phyloP scores from a whole-genome alignment of 352 stramenopile species.

The Phytopythium mirpurense region DNA sequence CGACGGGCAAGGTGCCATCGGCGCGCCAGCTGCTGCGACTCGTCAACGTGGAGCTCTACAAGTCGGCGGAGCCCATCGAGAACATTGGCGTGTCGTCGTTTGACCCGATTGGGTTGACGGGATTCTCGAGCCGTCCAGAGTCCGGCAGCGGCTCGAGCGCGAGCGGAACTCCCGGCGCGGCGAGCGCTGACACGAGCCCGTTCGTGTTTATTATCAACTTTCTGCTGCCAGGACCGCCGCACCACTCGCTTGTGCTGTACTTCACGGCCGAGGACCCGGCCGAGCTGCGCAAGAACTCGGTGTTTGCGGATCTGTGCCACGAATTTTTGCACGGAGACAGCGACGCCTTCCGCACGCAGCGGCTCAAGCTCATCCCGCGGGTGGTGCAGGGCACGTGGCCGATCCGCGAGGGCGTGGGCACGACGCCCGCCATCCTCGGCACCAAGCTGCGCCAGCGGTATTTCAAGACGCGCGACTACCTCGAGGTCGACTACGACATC shows the following conservation, averaged over 20 bases:
- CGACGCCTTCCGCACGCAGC: slow-evolving; percentile 67
- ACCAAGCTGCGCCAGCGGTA: slow-evolving; percentile 88
- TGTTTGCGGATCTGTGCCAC: slow-evolving; percentile 64
- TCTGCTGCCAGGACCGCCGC: slow-evolving; percentile 60
- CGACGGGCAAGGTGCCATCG: slow-evolving; percentile 55
- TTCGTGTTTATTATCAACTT: slow-evolving; percentile 84
- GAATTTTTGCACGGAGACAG: slow-evolving; percentile 52
- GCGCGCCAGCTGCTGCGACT: slow-evolving; percentile 54
- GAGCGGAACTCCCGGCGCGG: neutral
- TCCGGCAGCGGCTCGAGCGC: neutral
- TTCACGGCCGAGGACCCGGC: slow-evolving; percentile 62
- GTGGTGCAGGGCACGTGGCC: slow-evolving; percentile 89
- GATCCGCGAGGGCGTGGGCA: slow-evolving; percentile 83
- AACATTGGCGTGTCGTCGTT: slow-evolving; percentile 73
- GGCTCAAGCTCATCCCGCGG: slow-evolving; percentile 88
- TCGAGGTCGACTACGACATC: slow-evolving; percentile 82
- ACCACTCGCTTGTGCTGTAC: slow-evolving; percentile 74
- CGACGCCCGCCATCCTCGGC: slow-evolving; percentile 86
- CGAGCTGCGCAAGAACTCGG: slow-evolving; percentile 60
- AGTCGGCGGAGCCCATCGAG: slow-evolving; percentile 41
- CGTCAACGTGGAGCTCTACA: slow-evolving; percentile 65
- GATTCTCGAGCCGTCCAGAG: slow-evolving; percentile 1
- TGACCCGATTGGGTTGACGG: slow-evolving; percentile 27
- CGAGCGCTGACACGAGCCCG: slow-evolving; percentile 20
- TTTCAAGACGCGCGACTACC: slow-evolving; percentile 54